Percentiles rank a stretch among this genome's conserved stretches.
These are phyloP conservation scores for Leishmania mexicana DNA, from an alignment of 208 protist species.

Conservation along the genomic window DNA sequence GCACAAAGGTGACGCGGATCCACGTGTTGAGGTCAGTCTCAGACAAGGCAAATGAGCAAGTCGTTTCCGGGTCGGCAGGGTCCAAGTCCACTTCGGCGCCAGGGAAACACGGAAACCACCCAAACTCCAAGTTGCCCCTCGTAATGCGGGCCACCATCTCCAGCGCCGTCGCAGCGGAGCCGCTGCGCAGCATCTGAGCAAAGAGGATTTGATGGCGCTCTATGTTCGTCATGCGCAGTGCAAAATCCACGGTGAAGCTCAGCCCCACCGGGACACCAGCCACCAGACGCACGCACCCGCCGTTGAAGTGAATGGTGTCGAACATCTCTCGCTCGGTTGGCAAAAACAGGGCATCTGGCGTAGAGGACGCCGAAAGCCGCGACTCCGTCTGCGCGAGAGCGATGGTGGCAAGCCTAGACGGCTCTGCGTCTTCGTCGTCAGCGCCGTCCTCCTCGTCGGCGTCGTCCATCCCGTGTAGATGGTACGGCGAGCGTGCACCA, in stretches of 20 bases:
- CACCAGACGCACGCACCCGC: constrained; percentile 65
- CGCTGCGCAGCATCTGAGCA: constrained; percentile 41
- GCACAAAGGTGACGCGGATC: constrained; percentile 79
- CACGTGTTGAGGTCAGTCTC: constrained; percentile 35
- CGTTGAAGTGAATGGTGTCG: constrained; percentile 73
- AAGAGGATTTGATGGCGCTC: constrained; percentile 72
- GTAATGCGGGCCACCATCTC: constrained; percentile 59
- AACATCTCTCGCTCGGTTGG: constrained; percentile 20
- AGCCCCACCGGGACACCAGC: constrained; percentile 37
- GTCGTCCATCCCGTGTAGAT: constrained; percentile 31
- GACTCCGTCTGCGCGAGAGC: constrained; percentile 10
- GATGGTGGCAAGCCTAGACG: background rate
- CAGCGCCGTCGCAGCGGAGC: constrained; percentile 9
- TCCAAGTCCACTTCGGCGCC: constrained; percentile 24
- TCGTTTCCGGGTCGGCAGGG: constrained; percentile 4
- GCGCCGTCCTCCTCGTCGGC: constrained; percentile 21
- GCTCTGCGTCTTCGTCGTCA: constrained; percentile 1
- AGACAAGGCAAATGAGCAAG: constrained; percentile 28
- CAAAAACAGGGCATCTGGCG: constrained; percentile 17
- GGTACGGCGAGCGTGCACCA: constrained; percentile 6
- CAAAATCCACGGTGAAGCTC: constrained; percentile 78
- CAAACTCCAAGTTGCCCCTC: constrained; percentile 57
- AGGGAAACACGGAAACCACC: constrained; percentile 37
- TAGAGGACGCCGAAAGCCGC: constrained; percentile 24
- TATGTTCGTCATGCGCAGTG: constrained; percentile 53